phyloP scores from a whole-genome alignment of 2,329 filamentous ascomycete genomes.

The Raffaelea arxii region DNA sequence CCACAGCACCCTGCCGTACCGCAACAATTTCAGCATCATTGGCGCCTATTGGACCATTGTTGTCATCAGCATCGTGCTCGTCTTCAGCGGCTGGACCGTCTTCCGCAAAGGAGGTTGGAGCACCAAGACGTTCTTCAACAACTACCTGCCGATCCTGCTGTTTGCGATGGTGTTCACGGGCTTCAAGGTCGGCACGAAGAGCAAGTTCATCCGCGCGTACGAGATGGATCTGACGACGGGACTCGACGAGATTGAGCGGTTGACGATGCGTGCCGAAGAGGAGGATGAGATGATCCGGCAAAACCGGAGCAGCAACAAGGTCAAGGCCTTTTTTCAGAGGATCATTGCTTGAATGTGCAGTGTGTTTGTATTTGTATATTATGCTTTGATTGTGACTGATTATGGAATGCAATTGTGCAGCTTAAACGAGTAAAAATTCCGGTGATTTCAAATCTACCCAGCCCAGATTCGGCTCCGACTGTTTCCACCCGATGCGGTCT shows the following conservation, averaged over 20 bases:
- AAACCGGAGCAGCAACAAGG: not conserved
- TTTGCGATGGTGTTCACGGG: not conserved
- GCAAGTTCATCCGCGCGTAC: not conserved
- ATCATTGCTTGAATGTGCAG: too few species aligned
- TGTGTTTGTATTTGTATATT: too few species aligned
- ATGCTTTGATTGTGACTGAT: too few species aligned
- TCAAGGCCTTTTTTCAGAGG: not conserved
- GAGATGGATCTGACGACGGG: not conserved
- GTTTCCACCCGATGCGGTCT: slow-evolving; percentile 5
- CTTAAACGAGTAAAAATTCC: slow-evolving; percentile 3
- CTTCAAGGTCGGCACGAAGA: not conserved
- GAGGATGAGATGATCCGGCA: not conserved
- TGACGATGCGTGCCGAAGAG: not conserved
- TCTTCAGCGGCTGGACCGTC: slow-evolving; percentile 15
- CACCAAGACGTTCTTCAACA: slow-evolving; percentile 7
- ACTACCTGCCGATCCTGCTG: not conserved
- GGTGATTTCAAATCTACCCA: slow-evolving; percentile 6
- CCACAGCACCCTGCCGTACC: slow-evolving; percentile 44
- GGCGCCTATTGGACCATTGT: not conserved
- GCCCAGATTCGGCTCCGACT: slow-evolving; percentile 7
- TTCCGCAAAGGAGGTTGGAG: slow-evolving; percentile 15
- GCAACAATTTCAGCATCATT: slow-evolving; percentile 2
- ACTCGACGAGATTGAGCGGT: not conserved
- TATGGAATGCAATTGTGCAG: too few species aligned
- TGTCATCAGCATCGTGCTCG: slow-evolving; percentile 16